Evolutionary conservation across 305 asterid species (phyloP), one percentile per base, ranked within the genome.

Genomic region (Fraxinus sp.): DNA sequence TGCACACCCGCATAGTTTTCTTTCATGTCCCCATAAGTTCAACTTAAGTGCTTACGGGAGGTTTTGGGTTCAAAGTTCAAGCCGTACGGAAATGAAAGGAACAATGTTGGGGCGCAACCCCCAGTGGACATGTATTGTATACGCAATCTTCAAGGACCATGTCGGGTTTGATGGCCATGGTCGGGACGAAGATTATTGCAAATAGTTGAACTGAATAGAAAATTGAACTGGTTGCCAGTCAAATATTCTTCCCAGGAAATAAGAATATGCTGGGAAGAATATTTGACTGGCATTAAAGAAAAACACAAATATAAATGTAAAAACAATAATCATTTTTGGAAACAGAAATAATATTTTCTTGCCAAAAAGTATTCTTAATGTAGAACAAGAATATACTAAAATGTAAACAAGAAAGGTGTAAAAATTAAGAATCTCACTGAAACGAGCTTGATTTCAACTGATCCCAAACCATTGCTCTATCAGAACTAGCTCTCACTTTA

Each of bases 401-500:
- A 74, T 7, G 20, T 9, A 74, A 14, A 52, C 11, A 41, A 76
- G 62, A 7, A n/a, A 46, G 76, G 4, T 0, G 10, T 8, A 7
- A 16, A 36, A n/a, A 22, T 24, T 6, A 71, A 70, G 44, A 86
- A 81, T 85, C 97, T 91, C 87, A 95, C 98, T 90, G 93, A 78
- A 93, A 91, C 78, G 98, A 91, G 81, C 90, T 92, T n/a, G 95
- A 87, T 74, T 90, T 93, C 68, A 93, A 82, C 76, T 92, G 96
- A 89, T 94, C 97, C 98, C 98, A 94, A 80, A 89, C 95, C 95
- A 91, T 93, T 46, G 89, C 91, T 83, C 90, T 88, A 52, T 94
- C 94, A 28, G 98, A 92, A 78, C 91, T 87, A 32, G 92, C 92
- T 84, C 91, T 92, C 39, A 93, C 94, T 91, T 94, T 95, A 86